Evolutionary conservation across 352 stramenopile genomes (phyloP).

Genomic region (Phytophthora citricola): DNA sequence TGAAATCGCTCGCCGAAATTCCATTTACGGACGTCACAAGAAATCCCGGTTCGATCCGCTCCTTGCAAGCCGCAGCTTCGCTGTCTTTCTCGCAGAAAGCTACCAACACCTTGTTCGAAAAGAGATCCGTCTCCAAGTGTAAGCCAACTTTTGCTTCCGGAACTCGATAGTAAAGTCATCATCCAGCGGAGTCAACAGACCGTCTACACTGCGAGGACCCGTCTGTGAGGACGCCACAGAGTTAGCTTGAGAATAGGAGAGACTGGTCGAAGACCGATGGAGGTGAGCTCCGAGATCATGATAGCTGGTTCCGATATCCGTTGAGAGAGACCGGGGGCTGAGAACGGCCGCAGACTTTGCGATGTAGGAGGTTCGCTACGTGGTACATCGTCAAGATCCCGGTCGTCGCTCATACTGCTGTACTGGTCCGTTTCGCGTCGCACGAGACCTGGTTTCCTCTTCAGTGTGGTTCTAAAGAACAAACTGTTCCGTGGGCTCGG

Average conservation of each 20-base stretch:
- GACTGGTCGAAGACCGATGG: slow-evolving; percentile 16
- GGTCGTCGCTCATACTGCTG: slow-evolving; percentile 32
- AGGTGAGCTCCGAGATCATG: slow-evolving; percentile 6
- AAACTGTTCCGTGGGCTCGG: slow-evolving; percentile 22
- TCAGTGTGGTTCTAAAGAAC: slow-evolving; percentile 23
- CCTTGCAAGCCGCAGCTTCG: slow-evolving; percentile 48
- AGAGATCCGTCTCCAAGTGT: slow-evolving; percentile 71
- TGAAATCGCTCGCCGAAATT: slow-evolving; percentile 41
- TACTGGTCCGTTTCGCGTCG: slow-evolving; percentile 20
- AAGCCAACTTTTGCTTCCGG: slow-evolving; percentile 63
- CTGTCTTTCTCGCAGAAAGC: slow-evolving; percentile 70
- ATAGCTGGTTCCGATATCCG: slow-evolving; percentile 10
- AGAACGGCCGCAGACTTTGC: slow-evolving; percentile 10
- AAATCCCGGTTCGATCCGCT: slow-evolving; percentile 60
- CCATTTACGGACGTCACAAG: slow-evolving; percentile 77
- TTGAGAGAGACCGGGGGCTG: slow-evolving; percentile 17
- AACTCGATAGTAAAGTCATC: slow-evolving; percentile 73
- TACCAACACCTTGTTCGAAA: slow-evolving; percentile 66
- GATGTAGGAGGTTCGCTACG: slow-evolving; percentile 26
- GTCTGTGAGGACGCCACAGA: slow-evolving; percentile 12
- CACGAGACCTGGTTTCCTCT: slow-evolving; percentile 27
- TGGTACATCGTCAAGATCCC: slow-evolving; percentile 23
- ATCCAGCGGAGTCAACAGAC: slow-evolving; percentile 22
- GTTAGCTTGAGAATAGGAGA: slow-evolving; percentile 18
- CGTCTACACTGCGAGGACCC: slow-evolving; percentile 4